A percentile compares a stretch with the other conserved stretches of the same genome.
Conservation (phyloP, 768 basidiomycete species). For the Floccularia luteovirens region DNA sequence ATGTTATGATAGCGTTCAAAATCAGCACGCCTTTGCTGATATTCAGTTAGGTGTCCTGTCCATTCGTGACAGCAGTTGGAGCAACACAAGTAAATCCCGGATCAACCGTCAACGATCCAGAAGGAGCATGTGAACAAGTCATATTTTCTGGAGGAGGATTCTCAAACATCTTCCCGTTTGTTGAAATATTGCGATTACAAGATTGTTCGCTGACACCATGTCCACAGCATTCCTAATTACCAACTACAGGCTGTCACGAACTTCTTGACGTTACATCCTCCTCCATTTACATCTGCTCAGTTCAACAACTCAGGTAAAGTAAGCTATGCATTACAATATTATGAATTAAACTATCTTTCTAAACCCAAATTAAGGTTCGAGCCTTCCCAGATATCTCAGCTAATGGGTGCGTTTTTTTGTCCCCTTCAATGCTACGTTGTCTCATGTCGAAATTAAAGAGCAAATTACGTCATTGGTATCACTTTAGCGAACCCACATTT, state of each 20-base stretch:
- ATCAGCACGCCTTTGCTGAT: not conserved
- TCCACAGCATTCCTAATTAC: constrained; percentile 32
- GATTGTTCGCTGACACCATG: not conserved
- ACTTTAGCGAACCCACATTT: not conserved
- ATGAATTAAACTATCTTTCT: no score
- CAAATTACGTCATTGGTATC: constrained; percentile 30
- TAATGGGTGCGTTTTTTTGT: constrained; percentile 32
- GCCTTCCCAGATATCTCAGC: constrained; percentile 44
- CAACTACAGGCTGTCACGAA: constrained; percentile 30
- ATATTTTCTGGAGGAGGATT: constrained; percentile 50
- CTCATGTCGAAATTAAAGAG: no score
- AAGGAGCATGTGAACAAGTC: constrained; percentile 35
- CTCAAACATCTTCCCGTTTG: constrained; percentile 31
- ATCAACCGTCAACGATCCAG: constrained; percentile 33
- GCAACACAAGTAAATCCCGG: constrained; percentile 39
- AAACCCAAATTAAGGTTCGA: no score
- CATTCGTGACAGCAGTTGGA: constrained; percentile 44
- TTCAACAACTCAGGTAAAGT: constrained; percentile 40
- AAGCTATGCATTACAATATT: not conserved
- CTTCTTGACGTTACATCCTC: constrained; percentile 30
- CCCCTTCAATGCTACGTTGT: no score
- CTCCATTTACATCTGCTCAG: constrained; percentile 26
- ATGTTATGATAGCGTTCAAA: not conserved
- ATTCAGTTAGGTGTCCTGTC: constrained; percentile 28
- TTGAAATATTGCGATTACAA: not conserved